Base-by-base conservation (phyloP, 345 rosid genomes). In the Barbarea vulgaris region DNA sequence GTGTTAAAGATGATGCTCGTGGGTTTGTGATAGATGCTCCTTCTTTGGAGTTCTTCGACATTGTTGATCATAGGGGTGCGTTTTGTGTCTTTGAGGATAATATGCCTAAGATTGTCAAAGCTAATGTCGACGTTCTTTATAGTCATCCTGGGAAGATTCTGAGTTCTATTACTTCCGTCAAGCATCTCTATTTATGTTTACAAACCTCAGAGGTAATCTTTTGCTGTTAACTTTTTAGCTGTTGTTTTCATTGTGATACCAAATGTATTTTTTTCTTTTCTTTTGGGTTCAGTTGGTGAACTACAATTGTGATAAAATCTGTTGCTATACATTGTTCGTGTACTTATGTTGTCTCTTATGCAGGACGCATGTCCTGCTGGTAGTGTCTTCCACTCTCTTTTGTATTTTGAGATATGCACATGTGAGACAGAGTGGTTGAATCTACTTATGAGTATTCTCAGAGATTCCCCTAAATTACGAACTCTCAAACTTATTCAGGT, bases 11-110 rank as follows among this genome's bases (percentile, higher is more conserved):
- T 14, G 2, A 4, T 25, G 36, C 22, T 7, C 24, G 6, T 17
- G 69, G 69, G 5, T n/a, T 15, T 5, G 69, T 64, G 54, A 44
- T 64, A 9, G 69, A 64, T 17, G 17, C 69, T 46, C 54, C 69
- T 46, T 64, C 24, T 27, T 15, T 64, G 19, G 25, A 44, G 10
- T 15, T 5, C 14, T 64, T 64, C 0, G 3, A 5, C 15, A 42
- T 63, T 24, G 1, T 0, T 12, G 67, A 22, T 9, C 2, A 4
- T 4, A 3, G 0, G 1, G 22, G 36, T 15, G 68, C 22, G 1
- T 63, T 24, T 63, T 28, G 25, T 44, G 2, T 5, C 2, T 3
- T 64, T 27, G 54, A 42, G 37, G 27, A 44, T 5, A 2, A 37
- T 3, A 61, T 28, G 54, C 39, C 54, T 27, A 44, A n/a, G 21